Conservation (phyloP, 805 yeast genomes). For the Cyberlindnera meyerae region DNA sequence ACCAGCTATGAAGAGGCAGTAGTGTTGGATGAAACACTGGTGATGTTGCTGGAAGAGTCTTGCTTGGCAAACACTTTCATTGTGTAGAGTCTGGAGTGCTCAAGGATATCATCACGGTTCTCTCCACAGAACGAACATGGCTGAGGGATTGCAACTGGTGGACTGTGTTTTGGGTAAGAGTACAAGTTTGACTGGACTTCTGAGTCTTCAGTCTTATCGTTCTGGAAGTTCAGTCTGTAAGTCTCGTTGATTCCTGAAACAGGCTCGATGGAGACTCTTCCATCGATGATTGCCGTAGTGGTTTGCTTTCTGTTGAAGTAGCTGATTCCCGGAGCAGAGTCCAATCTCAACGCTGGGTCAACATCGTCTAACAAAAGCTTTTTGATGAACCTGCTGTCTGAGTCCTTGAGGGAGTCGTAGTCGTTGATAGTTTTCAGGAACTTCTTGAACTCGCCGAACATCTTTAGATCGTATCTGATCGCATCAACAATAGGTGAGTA, state of each 20-base stretch:
- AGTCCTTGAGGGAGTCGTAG: conserved; percentile 33
- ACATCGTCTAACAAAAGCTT: conserved; percentile 70
- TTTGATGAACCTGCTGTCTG: conserved; percentile 50
- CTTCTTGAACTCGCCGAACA: conserved; percentile 34
- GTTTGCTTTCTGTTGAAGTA: conserved; percentile 60
- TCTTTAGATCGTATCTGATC: conserved; percentile 37
- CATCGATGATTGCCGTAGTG: conserved; percentile 67
- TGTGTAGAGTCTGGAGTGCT: conserved; percentile 73
- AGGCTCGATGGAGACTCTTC: conserved; percentile 80
- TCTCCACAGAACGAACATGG: conserved; percentile 89
- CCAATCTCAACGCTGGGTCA: conserved; percentile 65
- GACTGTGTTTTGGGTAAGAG: conserved; percentile 41
- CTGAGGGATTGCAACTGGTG: conserved; percentile 69
- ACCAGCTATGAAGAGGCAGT: conserved; percentile 25
- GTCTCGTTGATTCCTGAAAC: conserved; percentile 77
- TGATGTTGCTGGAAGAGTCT: conserved; percentile 5
- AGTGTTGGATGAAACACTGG: conserved; percentile 1
- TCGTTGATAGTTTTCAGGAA: conserved; percentile 33
- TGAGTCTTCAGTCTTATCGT: conserved; percentile 13
- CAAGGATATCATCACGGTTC: conserved; percentile 58
- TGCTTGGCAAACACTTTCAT: conserved; percentile 42
- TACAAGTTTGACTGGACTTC: conserved; percentile 34
- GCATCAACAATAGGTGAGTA: conserved; percentile 39
- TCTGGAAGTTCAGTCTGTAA: conserved; percentile 40
- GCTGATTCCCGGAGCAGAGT: conserved; percentile 56